Evolutionary conservation across 2,329 filamentous ascomycete species (phyloP).

Genomic region (Cercospora sesami): DNA sequence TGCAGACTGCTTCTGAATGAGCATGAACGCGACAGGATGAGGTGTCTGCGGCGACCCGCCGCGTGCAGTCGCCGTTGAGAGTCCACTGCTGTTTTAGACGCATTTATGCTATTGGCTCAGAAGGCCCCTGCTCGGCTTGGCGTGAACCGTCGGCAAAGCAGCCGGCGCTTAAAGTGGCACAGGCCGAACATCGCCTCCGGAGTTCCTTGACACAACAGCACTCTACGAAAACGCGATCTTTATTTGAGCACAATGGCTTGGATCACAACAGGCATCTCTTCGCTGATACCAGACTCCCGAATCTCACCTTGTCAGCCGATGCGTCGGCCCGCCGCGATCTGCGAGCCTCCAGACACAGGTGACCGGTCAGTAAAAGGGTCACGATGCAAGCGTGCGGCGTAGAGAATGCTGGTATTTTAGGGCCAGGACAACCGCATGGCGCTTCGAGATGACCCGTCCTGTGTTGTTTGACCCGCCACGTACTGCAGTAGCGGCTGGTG

Average conservation of each 20-base stretch:
- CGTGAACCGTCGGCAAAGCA: not conserved
- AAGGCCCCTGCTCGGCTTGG: not conserved
- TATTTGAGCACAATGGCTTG: too few species aligned
- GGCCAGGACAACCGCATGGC: not conserved
- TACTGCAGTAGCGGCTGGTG: not conserved
- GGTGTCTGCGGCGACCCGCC: not conserved
- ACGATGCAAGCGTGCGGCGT: slow-evolving; percentile 5
- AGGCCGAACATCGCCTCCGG: not conserved
- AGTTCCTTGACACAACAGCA: not conserved
- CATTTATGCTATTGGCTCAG: not conserved
- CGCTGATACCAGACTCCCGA: too few species aligned
- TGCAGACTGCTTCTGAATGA: not conserved
- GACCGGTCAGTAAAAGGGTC: not conserved
- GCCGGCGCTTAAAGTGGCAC: slow-evolving; percentile 4
- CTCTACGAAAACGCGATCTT: not conserved
- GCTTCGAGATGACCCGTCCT: not conserved
- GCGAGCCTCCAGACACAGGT: not conserved
- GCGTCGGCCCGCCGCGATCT: too few species aligned
- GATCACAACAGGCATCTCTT: too few species aligned
- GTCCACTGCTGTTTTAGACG: not conserved
- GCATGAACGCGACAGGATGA: not conserved
- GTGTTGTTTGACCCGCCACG: not conserved
- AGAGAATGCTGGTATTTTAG: not conserved
- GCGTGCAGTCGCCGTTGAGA: not conserved
- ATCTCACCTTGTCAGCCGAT: too few species aligned